Evolutionary conservation across 257 asterid genomes (phyloP).

Genomic region (Solanum acaule): DNA sequence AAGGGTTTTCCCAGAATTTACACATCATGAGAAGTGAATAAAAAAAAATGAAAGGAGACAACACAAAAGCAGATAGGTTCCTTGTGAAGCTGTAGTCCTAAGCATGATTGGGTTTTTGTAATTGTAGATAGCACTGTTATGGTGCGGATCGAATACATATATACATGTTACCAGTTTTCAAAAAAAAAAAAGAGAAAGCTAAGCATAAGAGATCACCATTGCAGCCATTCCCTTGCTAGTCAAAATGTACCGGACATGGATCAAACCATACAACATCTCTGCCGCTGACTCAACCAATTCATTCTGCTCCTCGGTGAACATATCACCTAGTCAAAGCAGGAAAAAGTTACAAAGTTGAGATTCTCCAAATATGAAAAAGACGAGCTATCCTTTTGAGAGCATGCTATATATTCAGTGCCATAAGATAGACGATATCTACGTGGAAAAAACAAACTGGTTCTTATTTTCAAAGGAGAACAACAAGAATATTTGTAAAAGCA

Average conservation of each 20-base stretch:
- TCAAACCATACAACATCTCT: slow-evolving; percentile 92
- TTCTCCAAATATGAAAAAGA: background rate
- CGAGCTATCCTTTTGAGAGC: background rate
- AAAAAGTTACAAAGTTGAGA: slow-evolving; percentile 6
- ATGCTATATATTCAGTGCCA: background rate
- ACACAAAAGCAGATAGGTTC: background rate
- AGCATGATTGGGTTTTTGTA: background rate
- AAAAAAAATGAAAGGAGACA: background rate
- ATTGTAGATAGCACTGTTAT: background rate
- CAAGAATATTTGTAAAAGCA: background rate
- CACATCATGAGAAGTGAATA: background rate
- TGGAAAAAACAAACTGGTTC: background rate
- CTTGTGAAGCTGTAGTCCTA: background rate
- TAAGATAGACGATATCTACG: background rate
- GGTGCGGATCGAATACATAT: background rate
- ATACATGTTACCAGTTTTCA: background rate
- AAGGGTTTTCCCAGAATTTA: background rate
- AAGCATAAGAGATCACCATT: slow-evolving; percentile 49
- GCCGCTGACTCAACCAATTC: slow-evolving; percentile 97
- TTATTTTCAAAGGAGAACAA: background rate
- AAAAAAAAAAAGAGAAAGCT: background rate
- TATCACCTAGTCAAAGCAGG: slow-evolving; percentile 50
- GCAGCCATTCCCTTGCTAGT: slow-evolving; percentile 98
- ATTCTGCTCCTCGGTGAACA: slow-evolving; percentile 90
- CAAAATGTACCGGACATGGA: slow-evolving; percentile 86